Percentiles rank a stretch among this genome's conserved stretches.
phyloP scores from a whole-genome alignment of 169 alveolate genomes.

The Plasmodium fragile region DNA sequence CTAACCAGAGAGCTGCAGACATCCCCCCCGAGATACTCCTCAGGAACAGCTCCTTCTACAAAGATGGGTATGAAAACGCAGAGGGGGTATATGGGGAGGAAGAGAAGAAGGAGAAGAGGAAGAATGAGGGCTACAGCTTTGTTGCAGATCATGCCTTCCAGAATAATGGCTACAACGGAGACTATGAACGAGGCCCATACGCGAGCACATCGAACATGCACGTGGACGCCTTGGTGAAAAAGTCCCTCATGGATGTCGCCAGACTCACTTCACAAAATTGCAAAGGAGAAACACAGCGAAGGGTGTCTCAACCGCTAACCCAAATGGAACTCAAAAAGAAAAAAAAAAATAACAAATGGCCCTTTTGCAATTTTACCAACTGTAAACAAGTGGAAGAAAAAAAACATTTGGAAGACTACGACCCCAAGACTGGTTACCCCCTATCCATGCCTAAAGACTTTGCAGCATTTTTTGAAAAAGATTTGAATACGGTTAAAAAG shows the following conservation, averaged over 20 bases:
- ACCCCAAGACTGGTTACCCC: constrained; percentile 80
- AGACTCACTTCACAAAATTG: neutral
- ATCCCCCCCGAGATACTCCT: constrained; percentile 40
- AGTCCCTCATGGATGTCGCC: constrained; percentile 12
- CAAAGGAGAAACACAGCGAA: constrained; percentile 19
- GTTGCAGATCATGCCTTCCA: neutral
- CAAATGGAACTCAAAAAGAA: constrained; percentile 43
- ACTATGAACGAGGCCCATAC: neutral
- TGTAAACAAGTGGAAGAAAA: constrained; percentile 19
- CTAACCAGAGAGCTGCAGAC: constrained; percentile 56
- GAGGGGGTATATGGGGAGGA: neutral
- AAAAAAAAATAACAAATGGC: constrained; percentile 78
- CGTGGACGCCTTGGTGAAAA: constrained; percentile 35
- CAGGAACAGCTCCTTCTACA: constrained; percentile 64
- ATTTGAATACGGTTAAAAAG: constrained; percentile 59
- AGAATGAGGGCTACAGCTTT: neutral
- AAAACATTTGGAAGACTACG: constrained; percentile 15
- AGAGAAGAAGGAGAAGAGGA: neutral
- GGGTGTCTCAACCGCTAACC: neutral
- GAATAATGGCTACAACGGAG: neutral
- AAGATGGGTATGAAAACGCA: neutral
- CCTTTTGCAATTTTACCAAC: constrained; percentile 76
- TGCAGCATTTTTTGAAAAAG: constrained; percentile 81
- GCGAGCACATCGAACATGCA: constrained; percentile 32
- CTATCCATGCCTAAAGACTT: constrained; percentile 82